A percentile compares a stretch with the other conserved stretches of the same genome.
Evolutionary conservation across 768 basidiomycete genomes (phyloP).

Genomic region (Lepiota brunneoincarnata): DNA sequence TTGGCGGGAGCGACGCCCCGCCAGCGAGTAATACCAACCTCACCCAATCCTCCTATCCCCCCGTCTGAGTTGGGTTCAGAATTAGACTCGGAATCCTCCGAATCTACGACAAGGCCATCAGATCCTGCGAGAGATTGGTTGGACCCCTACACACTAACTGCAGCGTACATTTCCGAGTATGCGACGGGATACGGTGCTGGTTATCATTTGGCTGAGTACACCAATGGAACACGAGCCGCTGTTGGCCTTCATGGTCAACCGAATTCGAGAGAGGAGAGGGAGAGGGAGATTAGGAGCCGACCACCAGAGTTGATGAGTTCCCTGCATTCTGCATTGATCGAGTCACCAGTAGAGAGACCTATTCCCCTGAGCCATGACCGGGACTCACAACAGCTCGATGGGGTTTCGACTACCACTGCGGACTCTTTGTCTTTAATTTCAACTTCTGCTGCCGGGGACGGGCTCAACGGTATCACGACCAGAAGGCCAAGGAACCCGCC

Average conservation of each 20-base stretch:
- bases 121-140: conserved; percentile 15
- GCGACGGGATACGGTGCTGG: conserved; percentile 24
- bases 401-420: background rate
- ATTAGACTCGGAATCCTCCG: background rate
- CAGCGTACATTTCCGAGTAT: conserved; percentile 22
- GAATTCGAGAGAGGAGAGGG: background rate
- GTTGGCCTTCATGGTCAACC: background rate
- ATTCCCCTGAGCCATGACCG: conserved; percentile 5
- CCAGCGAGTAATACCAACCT: conserved; percentile 3
- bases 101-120: background rate
- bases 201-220: conserved; percentile 14
- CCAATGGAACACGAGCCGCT: conserved; percentile 3
- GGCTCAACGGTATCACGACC: background rate
- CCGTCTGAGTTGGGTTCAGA: background rate
- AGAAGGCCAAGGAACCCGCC: background rate
- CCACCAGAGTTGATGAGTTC: too few relatives aligned
- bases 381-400: conserved; percentile 8
- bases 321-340: too few relatives aligned
- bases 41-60: background rate
- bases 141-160: conserved; percentile 24
- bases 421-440: background rate
- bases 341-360: background rate
- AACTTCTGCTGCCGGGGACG: background rate
- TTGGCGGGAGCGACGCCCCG: conserved; percentile 3
- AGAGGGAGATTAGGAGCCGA: background rate